Evolutionary conservation across 768 basidiomycete species (phyloP).

Genomic region (Scleroderma bovista): DNA sequence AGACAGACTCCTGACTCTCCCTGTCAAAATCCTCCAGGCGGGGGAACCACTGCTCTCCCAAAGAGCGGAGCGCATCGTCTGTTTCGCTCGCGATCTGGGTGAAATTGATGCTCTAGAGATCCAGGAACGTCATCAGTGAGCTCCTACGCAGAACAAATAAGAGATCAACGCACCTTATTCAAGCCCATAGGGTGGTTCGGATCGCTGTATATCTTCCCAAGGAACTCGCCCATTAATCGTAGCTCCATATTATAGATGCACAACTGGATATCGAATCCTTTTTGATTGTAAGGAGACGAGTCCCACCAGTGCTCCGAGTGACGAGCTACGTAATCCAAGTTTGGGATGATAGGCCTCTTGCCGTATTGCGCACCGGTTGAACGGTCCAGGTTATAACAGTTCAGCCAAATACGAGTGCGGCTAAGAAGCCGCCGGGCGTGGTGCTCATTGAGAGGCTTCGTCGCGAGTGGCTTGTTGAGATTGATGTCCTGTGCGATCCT

Average conservation of each 20-base stretch:
- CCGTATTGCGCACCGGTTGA: slow-evolving; percentile 88
- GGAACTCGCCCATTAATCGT: slow-evolving; percentile 55
- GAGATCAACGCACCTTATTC: slow-evolving; percentile 49
- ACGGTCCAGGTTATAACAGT: slow-evolving; percentile 87
- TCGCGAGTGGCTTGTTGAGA: slow-evolving; percentile 70
- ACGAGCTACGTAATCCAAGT: slow-evolving; percentile 69
- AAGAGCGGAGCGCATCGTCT: slow-evolving; percentile 59
- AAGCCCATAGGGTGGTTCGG: slow-evolving; percentile 69
- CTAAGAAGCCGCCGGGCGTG: slow-evolving; percentile 86
- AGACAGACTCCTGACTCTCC: slow-evolving; percentile 48
- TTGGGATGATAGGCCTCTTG: slow-evolving; percentile 73
- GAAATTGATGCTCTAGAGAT: slow-evolving; percentile 54
- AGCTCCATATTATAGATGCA: slow-evolving; percentile 75
- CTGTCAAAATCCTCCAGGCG: slow-evolving; percentile 46
- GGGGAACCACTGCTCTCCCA: slow-evolving; percentile 54
- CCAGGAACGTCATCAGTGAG: not conserved
- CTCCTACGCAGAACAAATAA: not conserved
- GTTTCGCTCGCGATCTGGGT: slow-evolving; percentile 58
- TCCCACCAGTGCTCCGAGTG: slow-evolving; percentile 70
- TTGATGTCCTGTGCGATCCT: slow-evolving; percentile 90
- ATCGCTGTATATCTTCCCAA: slow-evolving; percentile 63
- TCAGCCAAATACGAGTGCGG: slow-evolving; percentile 85
- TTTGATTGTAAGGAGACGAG: slow-evolving; percentile 60
- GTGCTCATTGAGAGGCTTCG: slow-evolving; percentile 71
- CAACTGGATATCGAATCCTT: slow-evolving; percentile 74